A percentile compares a stretch with the other conserved stretches of the same genome.
These are phyloP conservation scores for Collybia mongolica DNA, from an alignment of 768 basidiomycete genomes.

Conservation along the genomic window DNA sequence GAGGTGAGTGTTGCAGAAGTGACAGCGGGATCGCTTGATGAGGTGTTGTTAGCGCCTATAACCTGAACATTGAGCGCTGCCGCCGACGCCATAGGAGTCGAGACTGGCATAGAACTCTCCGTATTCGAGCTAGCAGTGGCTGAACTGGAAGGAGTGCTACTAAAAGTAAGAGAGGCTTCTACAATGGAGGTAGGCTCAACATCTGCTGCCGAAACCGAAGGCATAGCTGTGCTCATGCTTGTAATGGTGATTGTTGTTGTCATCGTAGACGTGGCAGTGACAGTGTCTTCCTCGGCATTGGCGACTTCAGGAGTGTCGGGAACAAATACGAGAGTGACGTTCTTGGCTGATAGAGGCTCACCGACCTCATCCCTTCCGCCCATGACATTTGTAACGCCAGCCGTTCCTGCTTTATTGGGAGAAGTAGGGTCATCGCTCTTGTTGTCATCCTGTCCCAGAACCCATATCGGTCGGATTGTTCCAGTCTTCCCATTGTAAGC, in stretches of 20 bases:
- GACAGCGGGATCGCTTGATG: neutral
- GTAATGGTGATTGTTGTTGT: constrained; percentile 27
- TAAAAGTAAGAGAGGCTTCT: constrained; percentile 7
- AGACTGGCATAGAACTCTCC: neutral
- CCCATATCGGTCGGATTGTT: constrained; percentile 54
- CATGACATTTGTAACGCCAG: constrained; percentile 13
- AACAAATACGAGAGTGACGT: constrained; percentile 55
- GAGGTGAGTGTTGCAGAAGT: constrained; percentile 2
- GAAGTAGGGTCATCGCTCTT: constrained; percentile 9
- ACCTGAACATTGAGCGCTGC: constrained; percentile 18
- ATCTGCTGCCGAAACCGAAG: constrained; percentile 14
- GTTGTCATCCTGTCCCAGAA: constrained; percentile 24
- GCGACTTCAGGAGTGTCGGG: constrained; percentile 32
- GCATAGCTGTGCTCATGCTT: constrained; percentile 9
- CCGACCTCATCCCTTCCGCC: constrained; percentile 18
- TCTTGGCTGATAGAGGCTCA: constrained; percentile 24
- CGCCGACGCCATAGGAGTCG: constrained; percentile 9
- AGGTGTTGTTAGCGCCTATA: constrained; percentile 5
- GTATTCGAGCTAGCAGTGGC: constrained; percentile 1
- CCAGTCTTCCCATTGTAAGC: constrained; percentile 48
- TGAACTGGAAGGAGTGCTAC: neutral
- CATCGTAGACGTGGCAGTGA: constrained; percentile 20
- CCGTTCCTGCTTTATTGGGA: neutral
- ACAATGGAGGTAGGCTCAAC: constrained; percentile 6
- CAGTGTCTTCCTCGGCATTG: constrained; percentile 13